phyloP scores from a whole-genome alignment of 208 protist species.

The Leishmania aethiopica region DNA sequence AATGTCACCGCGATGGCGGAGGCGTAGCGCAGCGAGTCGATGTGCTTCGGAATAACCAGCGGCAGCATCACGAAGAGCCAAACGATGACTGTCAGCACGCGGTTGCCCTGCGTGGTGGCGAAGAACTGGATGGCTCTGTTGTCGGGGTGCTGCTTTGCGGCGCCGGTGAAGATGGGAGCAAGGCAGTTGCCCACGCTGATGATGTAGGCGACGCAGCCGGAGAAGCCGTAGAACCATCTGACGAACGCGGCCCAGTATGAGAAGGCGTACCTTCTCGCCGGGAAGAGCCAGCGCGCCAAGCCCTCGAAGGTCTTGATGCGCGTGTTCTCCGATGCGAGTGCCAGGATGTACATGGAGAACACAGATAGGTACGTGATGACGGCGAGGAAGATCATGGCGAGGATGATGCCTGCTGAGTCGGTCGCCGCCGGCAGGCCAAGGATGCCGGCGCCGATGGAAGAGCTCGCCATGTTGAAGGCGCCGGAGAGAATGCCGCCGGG shows the following conservation, averaged over 20 bases:
- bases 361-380: slow-evolving; percentile 47
- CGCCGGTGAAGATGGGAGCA: slow-evolving; percentile 31
- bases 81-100: slow-evolving; percentile 36
- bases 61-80: slow-evolving; percentile 66
- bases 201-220: slow-evolving; percentile 37
- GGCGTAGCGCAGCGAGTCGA: slow-evolving; percentile 70
- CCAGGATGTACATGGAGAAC: slow-evolving; percentile 48
- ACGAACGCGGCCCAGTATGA: slow-evolving; percentile 47
- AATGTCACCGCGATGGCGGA: slow-evolving; percentile 51
- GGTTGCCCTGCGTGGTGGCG: slow-evolving; percentile 21
- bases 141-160: slow-evolving; percentile 15
- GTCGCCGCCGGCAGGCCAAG: slow-evolving; percentile 45
- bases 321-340: slow-evolving; percentile 36
- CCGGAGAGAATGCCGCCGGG: slow-evolving; percentile 37
- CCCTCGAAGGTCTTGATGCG: slow-evolving; percentile 46
- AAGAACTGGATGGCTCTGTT: slow-evolving; percentile 33
- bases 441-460: slow-evolving; percentile 47
- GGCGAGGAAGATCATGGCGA: slow-evolving; percentile 35
- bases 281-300: slow-evolving; percentile 39
- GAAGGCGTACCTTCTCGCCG: slow-evolving; percentile 25
- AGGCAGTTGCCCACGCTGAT: slow-evolving; percentile 43
- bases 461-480: slow-evolving; percentile 42
- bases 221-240: slow-evolving; percentile 37
- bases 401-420: slow-evolving; percentile 36
- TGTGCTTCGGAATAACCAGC: slow-evolving; percentile 54